Conservation (phyloP, 495 filamentous ascomycete genomes). For the Tuber brumale region DNA sequence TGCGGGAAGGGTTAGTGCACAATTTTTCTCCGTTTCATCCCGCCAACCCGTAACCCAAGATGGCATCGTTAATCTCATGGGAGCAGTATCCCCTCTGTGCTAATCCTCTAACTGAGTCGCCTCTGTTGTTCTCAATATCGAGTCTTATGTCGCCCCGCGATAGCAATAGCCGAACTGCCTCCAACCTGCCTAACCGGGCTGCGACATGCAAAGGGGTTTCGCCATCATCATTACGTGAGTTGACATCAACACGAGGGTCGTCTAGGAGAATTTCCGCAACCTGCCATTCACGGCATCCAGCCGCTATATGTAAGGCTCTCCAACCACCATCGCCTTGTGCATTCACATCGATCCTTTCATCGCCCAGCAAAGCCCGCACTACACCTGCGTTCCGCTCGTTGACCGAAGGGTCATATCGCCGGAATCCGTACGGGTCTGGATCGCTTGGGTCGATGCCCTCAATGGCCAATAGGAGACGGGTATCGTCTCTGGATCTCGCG, state of each 20-base stretch:
- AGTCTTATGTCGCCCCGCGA: not conserved
- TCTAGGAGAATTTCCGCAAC: not conserved
- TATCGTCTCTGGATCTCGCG: not conserved
- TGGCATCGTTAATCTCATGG: not conserved
- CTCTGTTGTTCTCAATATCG: not conserved
- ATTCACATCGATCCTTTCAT: not conserved
- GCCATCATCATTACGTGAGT: not conserved
- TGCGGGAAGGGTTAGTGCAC: not conserved
- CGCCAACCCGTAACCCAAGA: not conserved
- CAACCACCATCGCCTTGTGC: not conserved
- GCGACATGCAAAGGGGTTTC: conserved; percentile 12
- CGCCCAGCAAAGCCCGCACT: not conserved
- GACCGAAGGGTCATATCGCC: too few species aligned
- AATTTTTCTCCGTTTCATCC: not conserved
- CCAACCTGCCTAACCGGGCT: not conserved
- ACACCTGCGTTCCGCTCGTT: not conserved
- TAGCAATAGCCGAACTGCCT: not conserved
- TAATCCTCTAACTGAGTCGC: not conserved
- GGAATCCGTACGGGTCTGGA: not conserved
- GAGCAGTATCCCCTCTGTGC: not conserved
- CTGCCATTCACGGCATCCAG: not conserved
- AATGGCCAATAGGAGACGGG: not conserved
- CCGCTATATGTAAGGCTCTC: not conserved
- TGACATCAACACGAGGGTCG: not conserved
- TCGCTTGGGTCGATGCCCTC: not conserved